Percentiles rank a stretch among this genome's conserved stretches.
Conservation (phyloP, 345 rosid species). For the Murraya koenigii region DNA sequence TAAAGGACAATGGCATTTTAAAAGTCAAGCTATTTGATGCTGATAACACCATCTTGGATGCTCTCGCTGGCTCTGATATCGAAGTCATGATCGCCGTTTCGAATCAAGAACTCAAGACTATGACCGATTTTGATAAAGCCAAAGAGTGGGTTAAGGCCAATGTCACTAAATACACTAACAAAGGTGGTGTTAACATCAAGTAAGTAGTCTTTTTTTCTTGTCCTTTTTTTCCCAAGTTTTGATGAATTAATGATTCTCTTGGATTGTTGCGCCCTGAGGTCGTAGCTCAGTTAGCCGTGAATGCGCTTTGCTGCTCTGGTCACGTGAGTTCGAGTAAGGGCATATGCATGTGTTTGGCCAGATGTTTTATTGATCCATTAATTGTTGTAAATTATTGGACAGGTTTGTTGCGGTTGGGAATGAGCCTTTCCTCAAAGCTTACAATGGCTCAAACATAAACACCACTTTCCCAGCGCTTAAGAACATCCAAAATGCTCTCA, state of each 20-base stretch:
- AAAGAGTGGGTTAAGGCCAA: constrained; percentile 66
- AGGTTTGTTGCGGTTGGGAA: constrained; percentile 91
- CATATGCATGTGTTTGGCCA: background rate
- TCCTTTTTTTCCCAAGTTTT: no score
- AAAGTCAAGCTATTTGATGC: constrained; percentile 92
- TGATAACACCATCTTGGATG: constrained; percentile 52
- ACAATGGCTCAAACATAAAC: constrained; percentile 65
- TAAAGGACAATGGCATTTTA: constrained; percentile 72
- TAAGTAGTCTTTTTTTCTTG: constrained; percentile 18
- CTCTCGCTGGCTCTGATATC: constrained; percentile 69
- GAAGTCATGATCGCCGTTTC: constrained; percentile 96
- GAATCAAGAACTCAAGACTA: constrained; percentile 65
- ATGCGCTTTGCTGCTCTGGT: no score
- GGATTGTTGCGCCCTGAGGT: no score
- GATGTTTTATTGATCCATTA: background rate
- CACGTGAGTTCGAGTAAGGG: no score
- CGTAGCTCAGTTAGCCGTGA: no score
- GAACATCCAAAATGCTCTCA: constrained; percentile 85
- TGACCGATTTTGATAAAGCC: constrained; percentile 56
- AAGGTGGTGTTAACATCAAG: constrained; percentile 72
- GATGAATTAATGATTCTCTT: background rate
- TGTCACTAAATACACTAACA: constrained; percentile 62
- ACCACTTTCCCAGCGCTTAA: constrained; percentile 80
- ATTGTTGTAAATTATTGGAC: background rate
- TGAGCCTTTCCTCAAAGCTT: constrained; percentile 77